A percentile compares a stretch with the other conserved stretches of the same genome.
Evolutionary conservation across 2,329 filamentous ascomycete genomes (phyloP).

Genomic region (Trichoderma sp.): DNA sequence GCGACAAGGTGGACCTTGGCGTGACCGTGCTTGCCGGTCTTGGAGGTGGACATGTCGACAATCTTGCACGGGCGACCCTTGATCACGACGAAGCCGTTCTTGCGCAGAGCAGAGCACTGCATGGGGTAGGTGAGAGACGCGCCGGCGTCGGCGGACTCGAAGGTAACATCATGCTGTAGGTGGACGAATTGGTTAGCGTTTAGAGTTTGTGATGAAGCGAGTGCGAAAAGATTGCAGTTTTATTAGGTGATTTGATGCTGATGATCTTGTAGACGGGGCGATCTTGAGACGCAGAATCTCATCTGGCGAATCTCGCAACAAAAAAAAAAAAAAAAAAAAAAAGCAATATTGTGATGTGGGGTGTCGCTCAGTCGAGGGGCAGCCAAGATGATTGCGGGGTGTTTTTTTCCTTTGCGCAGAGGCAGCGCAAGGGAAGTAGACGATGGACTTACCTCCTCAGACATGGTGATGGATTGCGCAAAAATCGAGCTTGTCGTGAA

Average conservation of each 20-base stretch:
- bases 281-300: background rate
- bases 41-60: slow-evolving; percentile 99
- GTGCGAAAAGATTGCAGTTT: background rate
- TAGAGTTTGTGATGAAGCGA: slow-evolving; percentile 15
- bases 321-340: slow-evolving; percentile 6
- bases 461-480: slow-evolving; percentile 56
- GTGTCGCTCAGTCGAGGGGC: slow-evolving; percentile 36
- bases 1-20: slow-evolving; percentile 99
- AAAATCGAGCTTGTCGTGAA: slow-evolving; percentile 36
- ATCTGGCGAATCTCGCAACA: background rate
- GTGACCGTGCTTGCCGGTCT: slow-evolving; percentile 99
- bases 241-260: background rate
- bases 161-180: slow-evolving; percentile 66
- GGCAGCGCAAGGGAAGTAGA: slow-evolving; percentile 22
- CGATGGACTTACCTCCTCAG: slow-evolving; percentile 55
- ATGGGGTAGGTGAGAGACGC: slow-evolving; percentile 93
- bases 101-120: slow-evolving; percentile 99
- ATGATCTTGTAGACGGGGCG: slow-evolving; percentile 26
- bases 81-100: slow-evolving; percentile 99
- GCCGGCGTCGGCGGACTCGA: slow-evolving; percentile 95
- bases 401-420: slow-evolving; percentile 34
- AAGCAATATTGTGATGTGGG: slow-evolving; percentile 21
- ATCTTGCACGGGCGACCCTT: slow-evolving; percentile 99
- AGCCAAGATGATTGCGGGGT: slow-evolving; percentile 50
- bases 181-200: slow-evolving; percentile 24